Evolutionary conservation across 2,329 filamentous ascomycete genomes (phyloP), one percentile per base, ranked within the genome.

Genomic region (Colletotrichum tanaceti): DNA sequence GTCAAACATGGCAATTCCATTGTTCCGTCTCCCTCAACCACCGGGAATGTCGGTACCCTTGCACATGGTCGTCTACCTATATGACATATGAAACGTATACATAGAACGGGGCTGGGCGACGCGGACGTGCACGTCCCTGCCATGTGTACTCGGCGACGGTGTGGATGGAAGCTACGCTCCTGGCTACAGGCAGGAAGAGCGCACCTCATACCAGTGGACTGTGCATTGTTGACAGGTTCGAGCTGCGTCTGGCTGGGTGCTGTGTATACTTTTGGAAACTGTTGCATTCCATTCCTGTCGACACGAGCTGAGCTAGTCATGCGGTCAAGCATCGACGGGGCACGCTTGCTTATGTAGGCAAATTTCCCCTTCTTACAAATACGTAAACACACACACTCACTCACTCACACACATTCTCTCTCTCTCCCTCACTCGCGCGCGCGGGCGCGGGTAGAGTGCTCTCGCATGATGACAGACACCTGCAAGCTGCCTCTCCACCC

Each of bases 401-500:
- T 9, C 6, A 28, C 7, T 32, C 28, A 32, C 28, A 32, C 6
- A 5, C 28, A 32, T 7, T 32, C 28, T 32, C 28, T 32, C 28
- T 32, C 28, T 6, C 28, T 32, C 28, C 9, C 32, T 65, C 57
- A 16, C 22, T 59, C 28, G 43, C 43, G 20, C 47, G 18, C 65
- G 9, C 32, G 32, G 7, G 32, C 32, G 32, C 32, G 32, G 32
- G 32, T 35, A 60, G 60, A 41, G 49, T 58, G 41, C 32, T 55
- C 43, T 57, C 35, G 57, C 63, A 68, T 53, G 28, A 58, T 46
- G 35, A 32, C 39, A 39, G 22, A 49, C 35, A 39, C 28, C 66
- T 71, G 69, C 66, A 71, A 49, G 52, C 39, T 66, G 66, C 66
- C 65, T 71, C 55, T 62, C 49, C 47, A 20, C 43, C 39, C 32